A percentile compares a stretch with the other conserved stretches of the same genome.
These are phyloP conservation scores for Gaultheria prostrata DNA, from an alignment of 148 eudicot genomes.

Conservation along the genomic window DNA sequence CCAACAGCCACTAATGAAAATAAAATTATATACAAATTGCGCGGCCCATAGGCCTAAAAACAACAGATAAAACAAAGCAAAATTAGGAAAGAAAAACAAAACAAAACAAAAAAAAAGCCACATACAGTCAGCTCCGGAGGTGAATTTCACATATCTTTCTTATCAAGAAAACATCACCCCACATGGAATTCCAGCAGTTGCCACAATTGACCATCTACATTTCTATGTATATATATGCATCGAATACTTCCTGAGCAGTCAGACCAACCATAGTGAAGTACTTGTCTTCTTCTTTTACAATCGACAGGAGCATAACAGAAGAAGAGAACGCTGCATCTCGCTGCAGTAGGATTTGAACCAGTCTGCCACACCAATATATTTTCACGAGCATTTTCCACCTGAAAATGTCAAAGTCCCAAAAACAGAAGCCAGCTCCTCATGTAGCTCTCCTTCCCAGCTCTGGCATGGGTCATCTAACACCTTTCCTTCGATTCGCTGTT, in stretches of 20 bases:
- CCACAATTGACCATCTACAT: constrained; percentile 7
- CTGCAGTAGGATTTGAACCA: background rate
- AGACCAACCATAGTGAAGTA: background rate
- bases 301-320: too few species aligned
- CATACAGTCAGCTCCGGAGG: background rate
- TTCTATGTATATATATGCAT: background rate
- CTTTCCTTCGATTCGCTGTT: constrained; percentile 18
- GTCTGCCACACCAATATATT: background rate
- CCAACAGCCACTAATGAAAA: too few species aligned
- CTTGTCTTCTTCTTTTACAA: too few species aligned
- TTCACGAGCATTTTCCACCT: background rate
- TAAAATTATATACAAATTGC: too few species aligned
- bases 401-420: background rate
- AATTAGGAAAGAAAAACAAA: too few species aligned
- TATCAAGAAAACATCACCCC: background rate
- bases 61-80: too few species aligned
- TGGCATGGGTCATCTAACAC: constrained; percentile 23
- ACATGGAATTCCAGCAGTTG: background rate
- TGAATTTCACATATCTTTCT: background rate
- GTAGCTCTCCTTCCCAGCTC: constrained; percentile 18
- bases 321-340: too few species aligned
- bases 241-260: background rate
- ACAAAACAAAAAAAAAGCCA: too few species aligned
- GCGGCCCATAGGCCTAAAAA: too few species aligned
- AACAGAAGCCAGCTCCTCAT: constrained; percentile 2